Evolutionary conservation across 176 grass and related monocot genomes (phyloP).

Genomic region (Juncus inflexus): DNA sequence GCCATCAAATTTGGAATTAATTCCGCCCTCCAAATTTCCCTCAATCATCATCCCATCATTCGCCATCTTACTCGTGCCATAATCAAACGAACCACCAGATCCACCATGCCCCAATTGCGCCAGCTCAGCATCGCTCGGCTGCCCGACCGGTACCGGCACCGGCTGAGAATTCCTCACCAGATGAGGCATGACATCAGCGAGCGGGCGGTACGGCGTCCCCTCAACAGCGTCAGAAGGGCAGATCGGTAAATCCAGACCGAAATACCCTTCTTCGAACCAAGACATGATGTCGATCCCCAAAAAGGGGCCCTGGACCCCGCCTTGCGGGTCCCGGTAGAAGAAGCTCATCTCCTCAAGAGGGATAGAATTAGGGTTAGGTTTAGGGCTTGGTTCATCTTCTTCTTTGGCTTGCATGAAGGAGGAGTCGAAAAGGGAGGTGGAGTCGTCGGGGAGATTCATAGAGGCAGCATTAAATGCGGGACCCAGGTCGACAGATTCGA

Average conservation of each 20-base stretch:
- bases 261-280: conserved; percentile 95
- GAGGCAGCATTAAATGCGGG: conserved; percentile 22
- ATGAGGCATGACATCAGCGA: conserved; percentile 82
- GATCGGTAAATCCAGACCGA: conserved; percentile 81
- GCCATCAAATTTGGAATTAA: conserved; percentile 23
- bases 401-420: conserved; percentile 21
- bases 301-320: conserved; percentile 88
- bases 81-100: background rate
- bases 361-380: conserved; percentile 4
- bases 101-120: conserved; percentile 22
- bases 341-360: conserved; percentile 77
- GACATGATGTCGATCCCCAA: conserved; percentile 77
- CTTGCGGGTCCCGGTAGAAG: conserved; percentile 92
- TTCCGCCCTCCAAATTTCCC: background rate
- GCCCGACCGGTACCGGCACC: conserved; percentile 6
- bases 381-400: conserved; percentile 15
- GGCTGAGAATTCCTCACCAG: conserved; percentile 47
- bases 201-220: conserved; percentile 53
- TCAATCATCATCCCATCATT: background rate
- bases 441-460: conserved; percentile 50
- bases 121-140: conserved; percentile 31
- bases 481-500: conserved; percentile 9
- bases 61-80: too few species aligned
- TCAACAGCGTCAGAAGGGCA: conserved; percentile 65
- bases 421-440: conserved; percentile 45